Evolutionary conservation across 2,329 filamentous ascomycete species (phyloP), one percentile per base, ranked within the genome.

Genomic region (Cordyceps javanica): DNA sequence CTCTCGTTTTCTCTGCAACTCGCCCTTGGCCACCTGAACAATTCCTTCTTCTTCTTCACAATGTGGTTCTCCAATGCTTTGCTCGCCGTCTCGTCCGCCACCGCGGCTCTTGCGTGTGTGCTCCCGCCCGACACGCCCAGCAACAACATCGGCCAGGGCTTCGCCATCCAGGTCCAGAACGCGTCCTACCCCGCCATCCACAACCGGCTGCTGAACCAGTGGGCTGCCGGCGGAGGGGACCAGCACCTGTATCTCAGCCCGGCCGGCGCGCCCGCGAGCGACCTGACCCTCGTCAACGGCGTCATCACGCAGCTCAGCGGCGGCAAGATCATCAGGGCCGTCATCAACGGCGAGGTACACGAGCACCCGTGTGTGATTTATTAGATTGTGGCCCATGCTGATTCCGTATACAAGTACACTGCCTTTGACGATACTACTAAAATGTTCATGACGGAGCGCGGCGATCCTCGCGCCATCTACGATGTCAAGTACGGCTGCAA

Each of bases 321-420:
- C 32, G 41, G 41, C 39, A 52, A 58, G 34, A 41, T 14, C n/a
- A 72, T 61, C 23, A 69, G 69, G 25, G 74, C 73, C 1, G 74
- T 75, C 28, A 76, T 77, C 53, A 75, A 76, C 41, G 74, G 74
- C 60, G 75, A 77, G 66, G 74, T 75, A 67, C n/a, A n/a, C 11
- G 46, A 38, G 1, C 3, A 13, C 6, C 14, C n/a, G 11, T 28
- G 7, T 61, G 39, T 19, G 23, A 3, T 44, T 7, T 28, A 36
- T 9, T 7, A 21, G 10, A 39, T 10, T 46, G 3, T n/a, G 9
- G 10, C 4, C 14, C 28, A 3, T 45, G 30, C 21, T 55, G 21
- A 6, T 23, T 10, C 8, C 4, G 36, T 6, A 21, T 53, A 14
- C 11, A 7, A 75, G 73, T 75, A 75, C 59, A 70, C 72, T 23